Base-by-base conservation (phyloP, 1,284 basidiomycete genomes). In the Flammula alnicola region DNA sequence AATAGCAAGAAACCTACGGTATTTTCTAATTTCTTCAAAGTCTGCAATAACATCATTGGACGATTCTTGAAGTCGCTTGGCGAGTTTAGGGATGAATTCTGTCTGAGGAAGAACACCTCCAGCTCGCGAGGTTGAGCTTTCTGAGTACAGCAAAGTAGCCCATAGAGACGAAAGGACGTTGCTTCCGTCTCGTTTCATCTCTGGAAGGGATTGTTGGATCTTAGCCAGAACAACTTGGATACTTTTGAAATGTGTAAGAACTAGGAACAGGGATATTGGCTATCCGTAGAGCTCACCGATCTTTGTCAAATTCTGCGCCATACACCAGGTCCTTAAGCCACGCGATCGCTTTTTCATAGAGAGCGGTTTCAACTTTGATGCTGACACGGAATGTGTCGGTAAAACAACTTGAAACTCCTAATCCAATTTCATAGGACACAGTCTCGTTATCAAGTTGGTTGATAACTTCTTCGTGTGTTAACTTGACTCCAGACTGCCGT, bases 291-390 rank as follows among this genome's bases (percentile, higher is more conserved):
- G 12, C 77, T 55, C 55, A 89, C 88, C 95, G 80, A 39, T 98
- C 93, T 57, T 86, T 83, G 57, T 89, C 82, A 63, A 98, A 98
- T 50, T 88, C 75, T 40, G 84, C 79, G 37, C 88, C 83, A 64
- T 89, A 91, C n/a, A 99, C 70, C 14, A 99, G 74, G 68, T 99
- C 95, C 46, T 84, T 84, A 26, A 99, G 70, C 95, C 96, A 98
- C 0, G 82, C 76, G 33, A 99, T 78, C 0, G 93, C 92, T 19
- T 79, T 79, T 51, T 88, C 88, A 65, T 98, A 99, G 52, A 86
- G 81, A 3, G 77, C 74, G 47, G 77, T 81, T 69, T 97, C 91
- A 4, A 95, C 94, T 68, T 91, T 92, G 64, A 99, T 83, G 57
- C 77, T 83, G 51, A 98, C 73, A 19, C 88, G 83, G 47, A 94